Evolutionary conservation across 2,329 filamentous ascomycete species (phyloP).

Genomic region (Alternaria sp.): DNA sequence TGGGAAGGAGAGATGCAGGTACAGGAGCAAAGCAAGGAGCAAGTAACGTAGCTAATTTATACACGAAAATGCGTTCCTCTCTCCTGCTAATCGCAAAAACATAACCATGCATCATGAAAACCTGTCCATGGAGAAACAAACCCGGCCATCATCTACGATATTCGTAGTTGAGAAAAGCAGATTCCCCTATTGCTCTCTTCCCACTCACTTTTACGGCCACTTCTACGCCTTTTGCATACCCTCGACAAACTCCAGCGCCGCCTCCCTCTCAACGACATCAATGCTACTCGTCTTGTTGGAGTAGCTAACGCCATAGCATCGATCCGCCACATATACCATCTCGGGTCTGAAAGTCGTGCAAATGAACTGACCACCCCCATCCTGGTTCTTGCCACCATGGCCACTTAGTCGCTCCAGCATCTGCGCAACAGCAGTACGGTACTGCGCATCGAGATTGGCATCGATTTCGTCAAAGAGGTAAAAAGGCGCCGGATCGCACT

Average conservation of each 20-base stretch:
- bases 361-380: constrained; percentile 80
- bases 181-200: not conserved
- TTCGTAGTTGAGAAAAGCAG: not conserved
- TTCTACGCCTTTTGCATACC: constrained; percentile 67
- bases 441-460: constrained; percentile 96
- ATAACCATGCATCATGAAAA: not conserved
- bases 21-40: not conserved
- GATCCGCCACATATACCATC: constrained; percentile 93
- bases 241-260: constrained; percentile 93
- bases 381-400: constrained; percentile 52
- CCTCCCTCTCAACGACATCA: constrained; percentile 85
- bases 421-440: constrained; percentile 91
- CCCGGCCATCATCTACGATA: not conserved
- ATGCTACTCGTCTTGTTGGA: constrained; percentile 92
- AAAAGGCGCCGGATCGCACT: constrained; percentile 95
- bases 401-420: constrained; percentile 71
- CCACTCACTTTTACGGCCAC: not conserved
- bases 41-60: not conserved
- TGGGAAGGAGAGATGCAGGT: not conserved
- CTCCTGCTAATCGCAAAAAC: not conserved
- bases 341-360: constrained; percentile 98
- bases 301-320: constrained; percentile 96
- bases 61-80: not conserved
- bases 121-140: not conserved
- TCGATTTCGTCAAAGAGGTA: constrained; percentile 99